Evolutionary conservation across 805 yeast genomes (phyloP).

Genomic region (Candida hungchunana): DNA sequence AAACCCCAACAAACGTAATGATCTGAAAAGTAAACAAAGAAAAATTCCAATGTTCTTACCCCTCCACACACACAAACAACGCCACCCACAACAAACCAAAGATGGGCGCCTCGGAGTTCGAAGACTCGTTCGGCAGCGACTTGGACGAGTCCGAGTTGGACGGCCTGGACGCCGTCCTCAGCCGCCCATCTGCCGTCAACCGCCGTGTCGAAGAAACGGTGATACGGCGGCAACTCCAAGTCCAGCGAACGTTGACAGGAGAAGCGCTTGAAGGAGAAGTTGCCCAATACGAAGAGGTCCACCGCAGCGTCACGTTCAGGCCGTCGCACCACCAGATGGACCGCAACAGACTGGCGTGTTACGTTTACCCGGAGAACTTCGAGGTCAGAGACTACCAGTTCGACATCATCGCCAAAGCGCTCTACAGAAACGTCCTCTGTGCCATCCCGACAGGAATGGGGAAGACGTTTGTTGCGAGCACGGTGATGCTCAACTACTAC

Average conservation of each 20-base stretch:
- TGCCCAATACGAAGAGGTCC: conserved; percentile 34
- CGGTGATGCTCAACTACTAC: conserved; percentile 85
- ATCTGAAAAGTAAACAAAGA: too few relatives aligned
- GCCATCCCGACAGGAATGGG: conserved; percentile 98
- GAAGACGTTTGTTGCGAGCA: conserved; percentile 91
- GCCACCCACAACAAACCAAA: not conserved
- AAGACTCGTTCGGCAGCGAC: conserved; percentile 27
- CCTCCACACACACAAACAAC: too few relatives aligned
- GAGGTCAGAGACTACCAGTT: conserved; percentile 86
- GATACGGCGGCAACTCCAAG: conserved; percentile 28
- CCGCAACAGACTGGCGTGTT: conserved; percentile 36
- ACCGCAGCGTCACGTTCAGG: conserved; percentile 30
- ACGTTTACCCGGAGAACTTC: conserved; percentile 81
- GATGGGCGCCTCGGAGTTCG: conserved; percentile 10
- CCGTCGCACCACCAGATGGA: conserved; percentile 52
- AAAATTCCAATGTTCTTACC: too few relatives aligned
- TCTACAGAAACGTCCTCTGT: conserved; percentile 72
- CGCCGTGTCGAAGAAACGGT: conserved; percentile 29
- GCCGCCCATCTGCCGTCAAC: conserved; percentile 29
- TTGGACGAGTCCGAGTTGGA: conserved; percentile 27
- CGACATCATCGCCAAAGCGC: conserved; percentile 68
- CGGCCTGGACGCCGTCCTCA: conserved; percentile 19
- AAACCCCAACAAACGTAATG: too few relatives aligned
- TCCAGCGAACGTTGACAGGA: conserved; percentile 34
- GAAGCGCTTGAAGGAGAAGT: conserved; percentile 21